Base-by-base conservation (phyloP, 805 yeast species). In the Maudiozyma saulgeensis region DNA sequence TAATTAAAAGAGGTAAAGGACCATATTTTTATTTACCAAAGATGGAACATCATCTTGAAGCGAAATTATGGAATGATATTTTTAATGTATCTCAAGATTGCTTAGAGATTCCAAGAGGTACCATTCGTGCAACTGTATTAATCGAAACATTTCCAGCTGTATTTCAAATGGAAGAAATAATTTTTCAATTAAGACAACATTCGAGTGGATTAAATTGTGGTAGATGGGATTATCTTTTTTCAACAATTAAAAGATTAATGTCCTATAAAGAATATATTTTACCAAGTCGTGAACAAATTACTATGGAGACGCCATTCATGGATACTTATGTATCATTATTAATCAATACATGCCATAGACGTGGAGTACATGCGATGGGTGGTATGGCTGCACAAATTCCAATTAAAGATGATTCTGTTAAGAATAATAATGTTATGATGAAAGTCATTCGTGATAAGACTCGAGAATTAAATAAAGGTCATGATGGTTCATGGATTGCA, bases 331-430 rank as follows among this genome's bases (percentile, higher is more conserved):
- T 84, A 48, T 79, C 80, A 58, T 76, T 82, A 59, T 73, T 85
- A 66, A 87, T 85, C 56, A 76, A 81, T 65, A 78, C 80, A 43
- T 82, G 88, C 67, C 95, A 85, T 65, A 74, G 78, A 59, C 77
- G 91, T 70, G 84, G 82, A 53, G 91, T 84, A 41, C 90, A 84
- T 62, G 91, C 91, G 18, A 82, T 85, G 81, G 93, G 95, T 58
- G 95, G 95, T 58, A 85, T 85, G 95, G 91, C 93, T 55, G 91
- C 91, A 4, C 86, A 84, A 56, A 83, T 85, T 58, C 91, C 93
- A 54, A 84, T 84, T 69, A 84, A 84, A 66, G 74, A 78, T 55
- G 89, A 85, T 60, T 71, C 75, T 34, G 77, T 71, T 51, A 78
- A 80, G 53, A 84, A 85, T 68, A 72, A 72, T 44, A 69, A 71